Conservation (phyloP, 2,329 filamentous ascomycete species). For the Diaporthe destruens region DNA sequence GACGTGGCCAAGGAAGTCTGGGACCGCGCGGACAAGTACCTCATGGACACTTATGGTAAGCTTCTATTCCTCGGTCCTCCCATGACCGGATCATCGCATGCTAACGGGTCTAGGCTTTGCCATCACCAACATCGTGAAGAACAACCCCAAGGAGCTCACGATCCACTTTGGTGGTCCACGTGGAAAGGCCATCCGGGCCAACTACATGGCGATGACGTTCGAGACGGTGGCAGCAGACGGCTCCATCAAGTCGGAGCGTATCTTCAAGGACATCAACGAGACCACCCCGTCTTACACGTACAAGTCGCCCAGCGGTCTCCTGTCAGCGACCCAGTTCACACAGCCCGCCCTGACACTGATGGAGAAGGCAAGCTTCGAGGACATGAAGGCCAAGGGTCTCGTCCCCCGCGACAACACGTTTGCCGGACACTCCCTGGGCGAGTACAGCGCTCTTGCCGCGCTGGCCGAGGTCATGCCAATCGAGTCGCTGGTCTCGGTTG, state of each 20-base stretch:
- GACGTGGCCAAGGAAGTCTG: constrained; percentile 96
- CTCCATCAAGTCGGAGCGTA: constrained; percentile 96
- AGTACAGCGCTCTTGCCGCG: constrained; percentile 96
- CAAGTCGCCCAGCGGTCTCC: constrained; percentile 90
- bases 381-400: constrained; percentile 97
- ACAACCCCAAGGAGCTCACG: constrained; percentile 98
- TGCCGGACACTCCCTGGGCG: constrained; percentile 96
- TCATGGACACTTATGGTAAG: constrained; percentile 97
- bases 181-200: constrained; percentile 96
- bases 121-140: constrained; percentile 98
- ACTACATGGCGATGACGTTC: constrained; percentile 99
- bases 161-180: constrained; percentile 97
- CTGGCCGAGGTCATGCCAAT: constrained; percentile 99
- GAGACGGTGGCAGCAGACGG: constrained; percentile 96
- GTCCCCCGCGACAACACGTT: constrained; percentile 97
- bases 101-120: constrained; percentile 75
- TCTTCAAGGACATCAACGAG: constrained; percentile 98
- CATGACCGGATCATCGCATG: constrained; percentile 14
- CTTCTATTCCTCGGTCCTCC: background rate
- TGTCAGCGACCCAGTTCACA: constrained; percentile 98
- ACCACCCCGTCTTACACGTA: constrained; percentile 97
- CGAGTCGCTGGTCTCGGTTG: constrained; percentile 96
- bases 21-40: constrained; percentile 97
- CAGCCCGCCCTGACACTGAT: constrained; percentile 97
- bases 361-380: constrained; percentile 99